Base-by-base conservation (phyloP, 2,329 filamentous ascomycete species). In the Pseudonectria foliicola region DNA sequence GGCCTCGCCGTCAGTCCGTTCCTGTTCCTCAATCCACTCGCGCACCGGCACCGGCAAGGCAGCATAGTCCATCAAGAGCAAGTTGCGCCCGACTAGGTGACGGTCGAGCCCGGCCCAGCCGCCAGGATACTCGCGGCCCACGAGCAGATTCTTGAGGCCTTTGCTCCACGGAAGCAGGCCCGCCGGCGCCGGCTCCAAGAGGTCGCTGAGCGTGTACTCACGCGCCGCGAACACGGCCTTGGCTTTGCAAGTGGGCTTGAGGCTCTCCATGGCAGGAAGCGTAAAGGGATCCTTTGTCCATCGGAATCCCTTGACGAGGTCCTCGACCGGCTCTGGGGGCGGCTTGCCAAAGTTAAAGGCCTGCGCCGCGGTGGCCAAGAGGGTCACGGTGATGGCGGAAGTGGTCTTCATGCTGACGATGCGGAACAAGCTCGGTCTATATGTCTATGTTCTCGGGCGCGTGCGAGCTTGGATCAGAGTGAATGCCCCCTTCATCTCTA, bases 81-180 rank as follows among this genome's bases (percentile, higher is more conserved):
- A 47, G 36, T 60, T 62, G 13, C 70, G 64, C 35, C 70, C 66
- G 40, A 64, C 61, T 31, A 66, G 64, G 51, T 75, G 71, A n/a
- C 59, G 61, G 45, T 75, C 71, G 15, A 67, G 53, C 25, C 71
- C 71, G 16, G 61, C 59, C 71, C 71, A 75, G 27, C 62, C 63
- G 15, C 71, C 71, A 0, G 71, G 70, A 49, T 75, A 70, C 32
- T 63, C 54, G 23, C 61, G 56, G 4, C 55, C 54, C 7, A 50
- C 37, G 43, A 69, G 70, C 27, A 64, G 49, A 11, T 48, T 46
- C 46, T 64, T 66, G 27, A 70, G 57, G 2, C 60, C 64, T 6
- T 58, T 52, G 26, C 50, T 53, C 55, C 59, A 70, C 3, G 57
- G 56, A 34, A 52, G 50, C 7, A 70, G 53, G 10, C 67, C 67